A percentile compares a stretch with the other conserved stretches of the same genome.
These are phyloP conservation scores for Coemansia sp. DNA, from an alignment of 192 early-diverging fungal species.

Conservation along the genomic window DNA sequence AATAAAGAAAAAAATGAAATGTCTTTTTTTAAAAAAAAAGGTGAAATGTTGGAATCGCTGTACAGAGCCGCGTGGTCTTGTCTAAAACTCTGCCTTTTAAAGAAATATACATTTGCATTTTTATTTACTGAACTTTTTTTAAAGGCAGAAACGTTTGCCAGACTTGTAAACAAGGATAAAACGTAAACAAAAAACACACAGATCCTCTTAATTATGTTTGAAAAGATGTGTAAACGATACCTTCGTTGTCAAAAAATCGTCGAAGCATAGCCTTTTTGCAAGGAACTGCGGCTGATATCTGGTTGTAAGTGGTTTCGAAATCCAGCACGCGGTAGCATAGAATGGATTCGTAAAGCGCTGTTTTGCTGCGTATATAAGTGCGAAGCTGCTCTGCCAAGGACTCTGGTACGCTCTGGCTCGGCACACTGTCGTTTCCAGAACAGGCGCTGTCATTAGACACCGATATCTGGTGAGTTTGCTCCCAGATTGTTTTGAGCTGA, in stretches of 20 bases:
- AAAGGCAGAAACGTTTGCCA: too few relatives aligned
- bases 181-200: background rate
- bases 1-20: background rate
- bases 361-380: conserved; percentile 20
- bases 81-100: too few relatives aligned
- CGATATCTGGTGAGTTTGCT: conserved; percentile 7
- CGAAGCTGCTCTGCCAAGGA: conserved; percentile 5
- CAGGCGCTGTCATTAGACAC: background rate
- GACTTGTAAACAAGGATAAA: too few relatives aligned
- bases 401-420: background rate
- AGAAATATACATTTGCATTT: too few relatives aligned
- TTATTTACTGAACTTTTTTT: background rate
- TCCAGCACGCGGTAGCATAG: conserved; percentile 34
- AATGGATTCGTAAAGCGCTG: conserved; percentile 17
- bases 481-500: conserved; percentile 25
- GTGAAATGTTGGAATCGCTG: background rate
- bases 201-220: conserved; percentile 2
- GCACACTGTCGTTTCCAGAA: background rate
- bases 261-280: conserved; percentile 25
- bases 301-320: conserved; percentile 21
- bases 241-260: conserved; percentile 31
- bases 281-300: conserved; percentile 4
- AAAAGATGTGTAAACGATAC: conserved; percentile 25
- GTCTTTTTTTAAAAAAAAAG: background rate
- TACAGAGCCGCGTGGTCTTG: background rate